A percentile compares a stretch with the other conserved stretches of the same genome.
These are phyloP conservation scores for Alternaria incomplexa DNA, from an alignment of 2,329 filamentous ascomycete genomes.

Conservation along the genomic window DNA sequence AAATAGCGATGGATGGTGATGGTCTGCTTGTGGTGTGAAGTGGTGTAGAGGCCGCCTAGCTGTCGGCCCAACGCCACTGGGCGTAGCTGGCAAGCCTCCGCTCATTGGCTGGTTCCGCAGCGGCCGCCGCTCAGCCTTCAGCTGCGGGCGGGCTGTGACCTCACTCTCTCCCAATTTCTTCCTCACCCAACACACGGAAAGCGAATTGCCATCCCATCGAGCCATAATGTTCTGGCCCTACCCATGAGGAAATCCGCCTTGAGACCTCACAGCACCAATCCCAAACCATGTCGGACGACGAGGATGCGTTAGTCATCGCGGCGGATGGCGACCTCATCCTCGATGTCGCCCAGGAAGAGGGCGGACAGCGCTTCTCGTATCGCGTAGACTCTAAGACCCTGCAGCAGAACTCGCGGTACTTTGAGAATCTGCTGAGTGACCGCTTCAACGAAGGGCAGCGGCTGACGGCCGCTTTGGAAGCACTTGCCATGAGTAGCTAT, in stretches of 20 bases:
- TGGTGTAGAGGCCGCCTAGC: not conserved
- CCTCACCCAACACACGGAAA: constrained; percentile 9
- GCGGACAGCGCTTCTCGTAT: constrained; percentile 62
- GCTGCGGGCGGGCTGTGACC: constrained; percentile 14
- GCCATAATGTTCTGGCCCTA: constrained; percentile 58
- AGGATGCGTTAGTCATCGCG: constrained; percentile 59
- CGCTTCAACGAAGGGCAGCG: constrained; percentile 68
- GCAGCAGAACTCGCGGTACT: constrained; percentile 70
- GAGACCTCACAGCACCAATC: constrained; percentile 1
- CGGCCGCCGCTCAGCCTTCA: constrained; percentile 2
- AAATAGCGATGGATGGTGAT: not conserved
- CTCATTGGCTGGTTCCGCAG: constrained; percentile 7
- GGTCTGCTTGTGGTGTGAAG: not conserved
- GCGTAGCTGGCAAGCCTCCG: not conserved
- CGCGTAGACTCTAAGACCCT: constrained; percentile 65
- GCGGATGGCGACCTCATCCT: constrained; percentile 69
- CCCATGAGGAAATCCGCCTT: constrained; percentile 48
- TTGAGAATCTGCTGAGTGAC: constrained; percentile 69
- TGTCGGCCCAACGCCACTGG: constrained; percentile 2
- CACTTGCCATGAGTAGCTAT: constrained; percentile 55
- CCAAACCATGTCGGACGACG: constrained; percentile 32
- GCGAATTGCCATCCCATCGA: constrained; percentile 16
- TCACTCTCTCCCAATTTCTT: constrained; percentile 1
- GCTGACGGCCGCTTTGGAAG: constrained; percentile 59
- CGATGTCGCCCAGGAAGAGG: constrained; percentile 69